Evolutionary conservation across 345 rosid species (phyloP).

Genomic region (Heritiera littoralis): DNA sequence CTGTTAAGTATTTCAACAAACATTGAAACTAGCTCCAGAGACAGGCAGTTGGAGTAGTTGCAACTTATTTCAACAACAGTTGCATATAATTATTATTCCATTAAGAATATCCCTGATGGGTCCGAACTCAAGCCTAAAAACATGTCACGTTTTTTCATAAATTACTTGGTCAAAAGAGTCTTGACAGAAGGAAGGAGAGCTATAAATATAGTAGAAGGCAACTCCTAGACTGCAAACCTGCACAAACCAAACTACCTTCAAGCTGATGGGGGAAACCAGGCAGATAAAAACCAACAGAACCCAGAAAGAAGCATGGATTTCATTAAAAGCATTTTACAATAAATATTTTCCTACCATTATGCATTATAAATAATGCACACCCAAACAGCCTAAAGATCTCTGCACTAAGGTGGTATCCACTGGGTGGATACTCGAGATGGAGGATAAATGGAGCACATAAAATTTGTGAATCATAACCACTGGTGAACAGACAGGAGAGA

Average conservation of each 20-base stretch:
- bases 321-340: conserved; percentile 30
- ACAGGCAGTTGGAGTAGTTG: no score
- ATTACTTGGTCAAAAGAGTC: no score
- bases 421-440: conserved; percentile 7
- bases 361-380: conserved; percentile 23
- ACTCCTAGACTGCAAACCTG: conserved; percentile 5
- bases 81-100: no score
- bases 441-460: background rate
- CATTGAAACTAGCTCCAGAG: background rate
- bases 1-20: background rate
- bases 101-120: no score
- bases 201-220: background rate
- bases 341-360: conserved; percentile 18
- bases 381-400: conserved; percentile 25
- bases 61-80: no score
- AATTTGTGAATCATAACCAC: conserved; percentile 9
- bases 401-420: conserved; percentile 20
- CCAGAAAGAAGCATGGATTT: background rate
- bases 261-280: background rate
- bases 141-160: no score
- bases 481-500: conserved; percentile 34
- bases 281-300: background rate
- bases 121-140: no score
- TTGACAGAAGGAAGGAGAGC: background rate
- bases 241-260: background rate